A percentile compares a stretch with the other conserved stretches of the same genome.
Evolutionary conservation across 306 rosid genomes (phyloP).

Genomic region (Medicago truncatula): MtrunA17r5.0-ANR NC_053042.1:5370001-5370500

Average conservation of each 20-base stretch:
- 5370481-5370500: conserved; percentile 58
- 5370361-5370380: conserved; percentile 57
- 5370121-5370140: conserved; percentile 65
- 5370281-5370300: conserved; percentile 45
- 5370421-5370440: conserved; percentile 95
- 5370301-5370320: conserved; percentile 43
- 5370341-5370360: conserved; percentile 74
- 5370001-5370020: conserved; percentile 63
- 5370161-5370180: conserved; percentile 60
- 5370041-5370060: conserved; percentile 53
- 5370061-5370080: conserved; percentile 46
- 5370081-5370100: conserved; percentile 47
- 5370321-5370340: conserved; percentile 63
- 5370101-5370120: conserved; percentile 61
- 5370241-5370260: conserved; percentile 55
- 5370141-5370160: conserved; percentile 52
- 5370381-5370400: conserved; percentile 71
- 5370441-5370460: conserved; percentile 83
- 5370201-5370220: conserved; percentile 42
- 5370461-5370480: conserved; percentile 73
- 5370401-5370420: conserved; percentile 83
- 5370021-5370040: conserved; percentile 46
- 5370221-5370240: conserved; percentile 85
- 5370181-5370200: conserved; percentile 63
- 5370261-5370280: conserved; percentile 55